Evolutionary conservation across 345 rosid genomes (phyloP), one percentile per base, ranked within the genome.

Genomic region (Acer campestre): DNA sequence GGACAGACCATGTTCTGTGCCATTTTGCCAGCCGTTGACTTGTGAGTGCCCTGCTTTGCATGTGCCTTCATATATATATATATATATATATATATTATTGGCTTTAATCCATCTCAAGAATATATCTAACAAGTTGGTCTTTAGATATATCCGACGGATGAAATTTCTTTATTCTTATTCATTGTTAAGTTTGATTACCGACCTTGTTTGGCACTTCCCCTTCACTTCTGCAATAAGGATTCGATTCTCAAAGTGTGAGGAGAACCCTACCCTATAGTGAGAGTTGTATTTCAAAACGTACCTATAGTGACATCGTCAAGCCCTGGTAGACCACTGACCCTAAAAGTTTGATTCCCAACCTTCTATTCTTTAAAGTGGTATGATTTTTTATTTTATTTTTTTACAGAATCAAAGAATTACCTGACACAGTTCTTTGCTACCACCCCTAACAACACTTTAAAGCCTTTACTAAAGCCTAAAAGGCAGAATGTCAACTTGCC

Each of bases 401-500:
- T 58, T 9, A 20, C 12, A 58, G 62, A 58, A 68, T 44, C 35
- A 44, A 44, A 46, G 62, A 4, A 20, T 29, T 29, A 29, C 35
- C 22, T 44, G 27, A 10, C 17, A 38, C 10, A 38, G 7, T 25
- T n/a, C n/a, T 38, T 31, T 14, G 44, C 11, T 29, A 17, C 67
- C 67, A 27, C 35, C 67, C 31, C 35, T 13, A 13, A 63, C 18
- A 38, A 44, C 59, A 11, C 44, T 55, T 44, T 17, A 59, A 71
- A 16, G 25, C 16, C 74, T 44, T 40, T 44, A 10, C 13, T 14
- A 1, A 14, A 16, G 5, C 16, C 31, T 2, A 3, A 3, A 18
- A 74, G 11, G 27, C 48, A 62, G 17, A 11, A 63, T 62, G 70
- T 75, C 70, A 75, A 49, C 61, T 74, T 49, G 68, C 38, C 65